A percentile compares a stretch with the other conserved stretches of the same genome.
Evolutionary conservation across 164 flowering plant genomes (phyloP).

Genomic region (Magnolia kwangsiensis): DNA sequence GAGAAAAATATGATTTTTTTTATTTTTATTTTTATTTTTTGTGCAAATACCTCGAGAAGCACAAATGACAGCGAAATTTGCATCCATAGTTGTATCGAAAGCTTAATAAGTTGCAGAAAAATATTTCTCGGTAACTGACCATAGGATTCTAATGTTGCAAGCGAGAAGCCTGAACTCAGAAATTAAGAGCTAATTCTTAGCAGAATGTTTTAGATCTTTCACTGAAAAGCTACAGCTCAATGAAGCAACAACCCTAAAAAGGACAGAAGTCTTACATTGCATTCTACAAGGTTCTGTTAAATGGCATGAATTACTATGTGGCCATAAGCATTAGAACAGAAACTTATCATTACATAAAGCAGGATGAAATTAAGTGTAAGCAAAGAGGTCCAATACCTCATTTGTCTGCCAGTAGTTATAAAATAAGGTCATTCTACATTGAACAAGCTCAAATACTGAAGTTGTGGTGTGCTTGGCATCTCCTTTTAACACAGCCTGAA

Average conservation of each 20-base stretch:
- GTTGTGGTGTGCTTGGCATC: constrained; percentile 16
- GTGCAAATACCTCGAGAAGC: background rate
- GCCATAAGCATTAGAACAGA: too few relatives aligned
- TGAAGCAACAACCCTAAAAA: background rate
- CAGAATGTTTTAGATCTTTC: too few relatives aligned
- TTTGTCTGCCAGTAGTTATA: constrained; percentile 87
- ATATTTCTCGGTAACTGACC: background rate
- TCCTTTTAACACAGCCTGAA: constrained; percentile 52
- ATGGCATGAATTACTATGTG: too few relatives aligned
- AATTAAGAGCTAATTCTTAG: too few relatives aligned
- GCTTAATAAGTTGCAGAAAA: too few relatives aligned
- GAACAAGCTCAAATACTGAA: constrained; percentile 56
- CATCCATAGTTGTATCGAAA: background rate
- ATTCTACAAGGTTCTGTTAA: too few relatives aligned
- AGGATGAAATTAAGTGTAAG: background rate
- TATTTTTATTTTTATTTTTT: too few relatives aligned
- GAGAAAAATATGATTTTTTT: background rate
- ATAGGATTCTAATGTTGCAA: too few relatives aligned
- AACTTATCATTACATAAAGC: too few relatives aligned
- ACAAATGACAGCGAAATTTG: background rate
- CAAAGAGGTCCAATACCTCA: constrained; percentile 50
- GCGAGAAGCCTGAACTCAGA: too few relatives aligned
- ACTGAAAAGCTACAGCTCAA: background rate
- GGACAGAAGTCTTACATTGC: background rate
- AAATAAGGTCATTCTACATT: constrained; percentile 78